A percentile compares a stretch with the other conserved stretches of the same genome.
Conservation (phyloP, 2,329 filamentous ascomycete species). For the Chaetomium strumarium region DNA sequence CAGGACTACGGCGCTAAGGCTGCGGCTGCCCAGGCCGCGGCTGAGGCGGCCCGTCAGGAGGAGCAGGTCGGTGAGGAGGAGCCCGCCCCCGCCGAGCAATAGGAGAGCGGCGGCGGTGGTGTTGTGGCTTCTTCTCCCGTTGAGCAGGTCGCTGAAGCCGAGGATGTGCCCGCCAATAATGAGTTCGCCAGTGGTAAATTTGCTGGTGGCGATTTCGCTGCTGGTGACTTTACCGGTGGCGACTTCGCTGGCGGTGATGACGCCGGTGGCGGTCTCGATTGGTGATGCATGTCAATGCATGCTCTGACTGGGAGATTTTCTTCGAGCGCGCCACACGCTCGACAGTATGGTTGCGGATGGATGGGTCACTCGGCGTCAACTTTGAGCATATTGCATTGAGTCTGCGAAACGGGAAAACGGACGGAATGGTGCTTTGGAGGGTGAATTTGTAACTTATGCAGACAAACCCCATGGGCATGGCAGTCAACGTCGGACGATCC, state of each 20-base stretch:
- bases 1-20: constrained; percentile 98
- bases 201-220: no score
- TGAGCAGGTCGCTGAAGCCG: background rate
- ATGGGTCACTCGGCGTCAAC: constrained; percentile 28
- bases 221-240: no score
- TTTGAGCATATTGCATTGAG: constrained; percentile 29
- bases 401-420: constrained; percentile 26
- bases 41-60: constrained; percentile 53
- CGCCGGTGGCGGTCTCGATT: background rate
- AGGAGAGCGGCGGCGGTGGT: constrained; percentile 28
- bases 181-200: no score
- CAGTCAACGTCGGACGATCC: constrained; percentile 22
- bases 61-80: constrained; percentile 50
- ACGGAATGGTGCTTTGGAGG: constrained; percentile 22
- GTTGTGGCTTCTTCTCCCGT: constrained; percentile 11
- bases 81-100: constrained; percentile 45
- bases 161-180: no score
- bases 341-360: constrained; percentile 21
- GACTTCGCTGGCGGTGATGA: no score
- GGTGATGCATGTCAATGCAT: constrained; percentile 10
- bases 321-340: constrained; percentile 22
- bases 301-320: constrained; percentile 15
- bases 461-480: constrained; percentile 17
- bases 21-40: constrained; percentile 58
- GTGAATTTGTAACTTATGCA: constrained; percentile 23